Percentiles rank a stretch among this genome's conserved stretches.
phyloP scores from a whole-genome alignment of 2,329 filamentous ascomycete genomes.

The Alternaria conjuncta region DNA sequence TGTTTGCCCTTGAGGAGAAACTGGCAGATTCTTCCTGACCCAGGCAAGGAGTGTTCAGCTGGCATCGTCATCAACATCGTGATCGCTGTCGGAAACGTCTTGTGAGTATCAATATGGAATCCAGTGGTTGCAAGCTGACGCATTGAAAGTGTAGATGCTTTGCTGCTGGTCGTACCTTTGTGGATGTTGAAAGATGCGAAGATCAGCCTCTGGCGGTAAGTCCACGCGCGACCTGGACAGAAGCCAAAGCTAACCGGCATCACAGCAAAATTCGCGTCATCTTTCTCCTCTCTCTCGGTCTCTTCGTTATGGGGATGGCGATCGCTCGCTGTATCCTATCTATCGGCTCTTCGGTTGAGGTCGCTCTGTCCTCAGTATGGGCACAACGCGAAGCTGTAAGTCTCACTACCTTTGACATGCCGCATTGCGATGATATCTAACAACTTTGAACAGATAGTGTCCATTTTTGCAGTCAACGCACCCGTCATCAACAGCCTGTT shows the following conservation, averaged over 20 bases:
- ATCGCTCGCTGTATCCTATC: constrained; percentile 4
- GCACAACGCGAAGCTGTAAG: constrained; percentile 6
- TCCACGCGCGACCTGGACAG: too few relatives aligned
- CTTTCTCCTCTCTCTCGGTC: background rate
- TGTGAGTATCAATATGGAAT: background rate
- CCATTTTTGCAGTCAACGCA: constrained; percentile 6
- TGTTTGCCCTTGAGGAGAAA: constrained; percentile 1
- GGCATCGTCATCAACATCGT: background rate
- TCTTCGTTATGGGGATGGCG: constrained; percentile 5
- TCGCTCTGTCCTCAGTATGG: constrained; percentile 5
- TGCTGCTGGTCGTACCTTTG: background rate
- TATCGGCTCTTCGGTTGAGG: constrained; percentile 1
- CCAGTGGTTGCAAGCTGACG: background rate
- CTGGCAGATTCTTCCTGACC: background rate
- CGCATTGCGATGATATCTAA: background rate
- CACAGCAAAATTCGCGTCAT: background rate
- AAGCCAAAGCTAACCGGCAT: background rate
- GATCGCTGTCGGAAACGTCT: background rate
- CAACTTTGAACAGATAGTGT: background rate
- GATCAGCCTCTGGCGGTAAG: constrained; percentile 1
- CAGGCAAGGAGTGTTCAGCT: background rate
- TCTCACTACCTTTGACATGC: background rate
- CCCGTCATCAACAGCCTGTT: constrained; percentile 5
- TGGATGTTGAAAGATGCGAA: constrained; percentile 4
- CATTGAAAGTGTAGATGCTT: background rate